phyloP scores from a whole-genome alignment of 768 basidiomycete genomes.

The Auriscalpium orientale region DNA sequence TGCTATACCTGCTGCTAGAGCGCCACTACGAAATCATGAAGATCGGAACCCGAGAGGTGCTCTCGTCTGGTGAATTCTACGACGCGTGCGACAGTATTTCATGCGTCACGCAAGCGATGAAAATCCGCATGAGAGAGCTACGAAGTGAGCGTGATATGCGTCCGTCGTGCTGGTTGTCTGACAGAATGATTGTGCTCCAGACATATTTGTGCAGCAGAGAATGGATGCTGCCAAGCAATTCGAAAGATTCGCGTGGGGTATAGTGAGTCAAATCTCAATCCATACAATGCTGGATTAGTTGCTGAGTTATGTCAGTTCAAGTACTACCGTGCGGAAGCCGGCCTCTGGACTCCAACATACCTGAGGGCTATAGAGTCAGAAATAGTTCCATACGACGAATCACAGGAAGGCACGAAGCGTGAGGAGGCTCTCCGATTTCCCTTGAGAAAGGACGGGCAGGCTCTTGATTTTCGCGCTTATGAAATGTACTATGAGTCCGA shows the following conservation, averaged over 20 bases:
- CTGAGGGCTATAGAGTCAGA: background rate
- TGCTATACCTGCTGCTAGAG: slow-evolving; percentile 3
- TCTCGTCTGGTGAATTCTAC: slow-evolving; percentile 1
- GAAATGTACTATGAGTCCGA: too few relatives aligned
- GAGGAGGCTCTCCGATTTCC: too few relatives aligned
- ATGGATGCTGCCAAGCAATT: background rate
- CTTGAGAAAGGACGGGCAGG: background rate
- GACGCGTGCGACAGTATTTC: background rate
- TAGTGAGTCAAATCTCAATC: background rate
- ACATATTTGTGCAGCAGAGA: background rate
- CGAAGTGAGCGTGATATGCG: background rate
- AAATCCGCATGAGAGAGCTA: background rate
- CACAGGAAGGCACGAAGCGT: too few relatives aligned
- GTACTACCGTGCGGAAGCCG: background rate
- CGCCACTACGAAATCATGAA: slow-evolving; percentile 5
- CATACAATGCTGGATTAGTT: background rate
- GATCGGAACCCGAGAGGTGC: background rate
- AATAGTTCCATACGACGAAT: background rate
- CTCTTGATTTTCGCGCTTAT: too few relatives aligned
- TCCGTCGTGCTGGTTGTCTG: background rate
- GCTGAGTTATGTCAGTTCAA: background rate
- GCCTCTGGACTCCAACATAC: background rate
- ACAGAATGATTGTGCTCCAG: background rate
- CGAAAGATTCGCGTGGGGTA: background rate
- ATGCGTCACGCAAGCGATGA: background rate